Base-by-base conservation (phyloP, 768 basidiomycete species). In the Mycena vulgaris region DNA sequence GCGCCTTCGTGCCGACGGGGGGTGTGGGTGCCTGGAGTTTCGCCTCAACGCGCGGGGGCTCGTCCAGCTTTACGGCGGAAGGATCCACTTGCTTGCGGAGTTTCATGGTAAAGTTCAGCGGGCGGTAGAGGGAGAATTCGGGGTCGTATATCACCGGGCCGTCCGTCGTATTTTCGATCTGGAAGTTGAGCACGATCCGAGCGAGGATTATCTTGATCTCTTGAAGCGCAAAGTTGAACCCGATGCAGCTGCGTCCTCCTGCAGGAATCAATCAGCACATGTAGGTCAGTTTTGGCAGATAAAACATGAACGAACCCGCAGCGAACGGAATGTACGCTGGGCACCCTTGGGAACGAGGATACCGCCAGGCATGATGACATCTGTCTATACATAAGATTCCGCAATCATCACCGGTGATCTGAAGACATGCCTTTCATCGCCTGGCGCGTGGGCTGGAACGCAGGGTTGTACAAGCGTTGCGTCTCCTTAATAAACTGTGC, bases 71-170 rank as follows among this genome's bases (percentile, higher is more conserved):
- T 17, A 61, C 60, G 17, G 48, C 57, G 19, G 33, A 30, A 1
- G 66, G 61, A 17, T 57, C 55, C 17, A 71, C 42, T 49, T 71
- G 70, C 30, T 33, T 71, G 42, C 63, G 70, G 11, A 71, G 66
- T n/a, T 51, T 45, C 66, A 71, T 71, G 16, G 21, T 21, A 40
- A 71, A 71, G 62, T 71, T 71, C 35, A 71, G 33, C 2, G 70
- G 70, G 3, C 66, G 60, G 47, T 40, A 71, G 31, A 71, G 66
- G 2, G 48, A 40, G 51, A 71, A 71, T 8, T 71, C 66, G n/a
- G 70, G 70, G 42, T 71, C 70, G 49, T 71, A 71, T 28, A 71
- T 71, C 11, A 71, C 70, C 2, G 70, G 59, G 51, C 70, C 70
- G 13, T 71, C 70, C 1, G 70, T 71, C 17, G 42, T 52, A 39